Conservation (phyloP, 2,329 filamentous ascomycete genomes). For the Penicillium griseofulvum region DNA sequence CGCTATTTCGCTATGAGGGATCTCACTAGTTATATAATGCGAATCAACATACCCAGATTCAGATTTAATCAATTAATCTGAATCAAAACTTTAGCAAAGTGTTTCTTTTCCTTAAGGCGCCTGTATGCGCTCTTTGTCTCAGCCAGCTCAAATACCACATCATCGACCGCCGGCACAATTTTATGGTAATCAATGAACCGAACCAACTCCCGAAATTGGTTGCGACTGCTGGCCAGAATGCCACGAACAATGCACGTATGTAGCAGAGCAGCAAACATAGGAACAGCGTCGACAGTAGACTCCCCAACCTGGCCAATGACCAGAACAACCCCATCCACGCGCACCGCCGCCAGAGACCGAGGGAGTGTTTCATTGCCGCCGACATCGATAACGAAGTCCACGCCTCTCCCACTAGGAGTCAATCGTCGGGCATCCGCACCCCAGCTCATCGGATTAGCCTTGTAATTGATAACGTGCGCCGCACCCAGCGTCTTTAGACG, state of each 20-base stretch:
- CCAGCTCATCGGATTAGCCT: conserved; percentile 29
- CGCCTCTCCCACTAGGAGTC: conserved; percentile 24
- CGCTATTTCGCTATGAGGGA: not conserved
- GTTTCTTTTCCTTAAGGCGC: conserved; percentile 33
- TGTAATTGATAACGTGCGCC: conserved; percentile 58
- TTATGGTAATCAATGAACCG: conserved; percentile 33
- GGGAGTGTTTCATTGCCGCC: not conserved
- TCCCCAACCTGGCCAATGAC: not conserved
- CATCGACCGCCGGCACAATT: conserved; percentile 33
- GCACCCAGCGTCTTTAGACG: conserved; percentile 53
- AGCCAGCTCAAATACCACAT: conserved; percentile 30
- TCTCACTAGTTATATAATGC: not conserved
- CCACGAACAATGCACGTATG: conserved; percentile 31
- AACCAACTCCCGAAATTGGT: conserved; percentile 31
- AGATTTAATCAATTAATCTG: conserved; percentile 19
- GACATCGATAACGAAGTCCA: conserved; percentile 1
- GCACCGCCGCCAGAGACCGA: not conserved
- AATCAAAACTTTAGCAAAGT: conserved; percentile 41
- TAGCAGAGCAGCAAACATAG: conserved; percentile 21
- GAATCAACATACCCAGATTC: not conserved
- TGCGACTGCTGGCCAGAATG: conserved; percentile 26
- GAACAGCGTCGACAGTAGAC: not conserved
- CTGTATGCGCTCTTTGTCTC: conserved; percentile 36
- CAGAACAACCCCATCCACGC: not conserved
- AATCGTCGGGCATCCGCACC: conserved; percentile 10